Evolutionary conservation across 306 rosid genomes (phyloP).

Genomic region (Betula pendula): DNA sequence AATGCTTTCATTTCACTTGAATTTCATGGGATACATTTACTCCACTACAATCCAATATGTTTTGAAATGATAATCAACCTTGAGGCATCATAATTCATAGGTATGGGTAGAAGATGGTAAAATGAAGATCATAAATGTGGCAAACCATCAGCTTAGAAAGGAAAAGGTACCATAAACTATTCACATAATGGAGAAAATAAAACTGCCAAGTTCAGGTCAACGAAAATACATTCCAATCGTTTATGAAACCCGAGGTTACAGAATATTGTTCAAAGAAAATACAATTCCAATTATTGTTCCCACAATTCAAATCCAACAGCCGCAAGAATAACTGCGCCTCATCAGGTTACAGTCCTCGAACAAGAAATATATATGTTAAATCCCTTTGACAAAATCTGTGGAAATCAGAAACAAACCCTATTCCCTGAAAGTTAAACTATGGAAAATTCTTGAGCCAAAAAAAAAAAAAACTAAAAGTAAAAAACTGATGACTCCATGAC

Average conservation of each 20-base stretch:
- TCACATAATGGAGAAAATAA: neutral
- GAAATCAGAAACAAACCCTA: constrained; percentile 46
- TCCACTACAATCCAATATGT: neutral
- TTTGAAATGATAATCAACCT: neutral
- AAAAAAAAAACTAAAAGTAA: constrained; percentile 1
- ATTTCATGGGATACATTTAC: neutral
- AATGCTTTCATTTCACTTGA: neutral
- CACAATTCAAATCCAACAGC: constrained; percentile 44
- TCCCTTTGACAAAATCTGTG: constrained; percentile 60
- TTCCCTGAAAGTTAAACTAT: constrained; percentile 32
- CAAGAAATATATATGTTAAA: constrained; percentile 29
- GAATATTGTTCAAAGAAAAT: constrained; percentile 1
- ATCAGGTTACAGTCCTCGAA: constrained; percentile 37
- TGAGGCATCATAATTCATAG: neutral
- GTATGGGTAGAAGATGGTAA: neutral
- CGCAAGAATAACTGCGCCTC: constrained; percentile 27
- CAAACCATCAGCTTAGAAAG: neutral
- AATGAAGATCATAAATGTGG: neutral
- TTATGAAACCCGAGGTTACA: constrained; percentile 7
- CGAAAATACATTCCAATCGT: neutral
- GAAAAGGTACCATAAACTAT: neutral
- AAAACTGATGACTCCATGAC: constrained; percentile 38
- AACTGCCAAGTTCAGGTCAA: neutral
- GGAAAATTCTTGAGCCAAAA: constrained; percentile 35
- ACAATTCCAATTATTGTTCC: constrained; percentile 28